Evolutionary conservation across 2,329 filamentous ascomycete genomes (phyloP).

Genomic region (Cladosporium sphaerospermum): DNA sequence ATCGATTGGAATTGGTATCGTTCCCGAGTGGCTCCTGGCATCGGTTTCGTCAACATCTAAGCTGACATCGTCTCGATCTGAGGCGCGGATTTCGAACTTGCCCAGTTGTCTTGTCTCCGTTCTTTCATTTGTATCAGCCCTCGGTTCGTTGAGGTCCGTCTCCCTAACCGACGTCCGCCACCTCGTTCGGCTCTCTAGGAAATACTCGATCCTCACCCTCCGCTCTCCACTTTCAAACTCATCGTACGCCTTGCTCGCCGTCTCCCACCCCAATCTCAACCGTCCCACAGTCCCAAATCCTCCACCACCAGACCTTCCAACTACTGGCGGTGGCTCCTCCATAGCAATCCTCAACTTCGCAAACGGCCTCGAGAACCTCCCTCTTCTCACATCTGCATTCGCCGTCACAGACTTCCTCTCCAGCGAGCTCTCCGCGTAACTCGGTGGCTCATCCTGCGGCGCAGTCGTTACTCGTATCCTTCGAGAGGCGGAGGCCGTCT

Average conservation of each 20-base stretch:
- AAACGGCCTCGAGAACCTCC: background rate
- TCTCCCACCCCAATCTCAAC: background rate
- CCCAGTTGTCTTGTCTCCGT: background rate
- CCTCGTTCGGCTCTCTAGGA: background rate
- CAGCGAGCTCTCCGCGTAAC: background rate
- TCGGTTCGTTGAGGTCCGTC: background rate
- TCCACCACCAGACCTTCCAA: background rate
- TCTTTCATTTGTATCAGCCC: background rate
- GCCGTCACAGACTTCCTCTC: background rate
- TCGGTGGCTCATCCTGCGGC: constrained; percentile 4
- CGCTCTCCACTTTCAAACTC: background rate
- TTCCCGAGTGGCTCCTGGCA: background rate
- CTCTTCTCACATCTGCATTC: background rate
- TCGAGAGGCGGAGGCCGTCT: background rate
- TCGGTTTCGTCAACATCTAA: background rate
- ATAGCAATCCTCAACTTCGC: background rate
- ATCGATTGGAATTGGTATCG: background rate
- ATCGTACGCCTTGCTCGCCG: background rate
- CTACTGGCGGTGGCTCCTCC: background rate
- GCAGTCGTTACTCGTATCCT: background rate
- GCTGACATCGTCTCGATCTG: background rate
- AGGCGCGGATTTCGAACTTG: background rate
- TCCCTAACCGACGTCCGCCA: background rate
- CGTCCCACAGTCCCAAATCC: background rate
- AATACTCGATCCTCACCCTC: background rate